Percentiles rank a stretch among this genome's conserved stretches.
phyloP scores from a whole-genome alignment of 768 basidiomycete species.

The Russula emetica region DNA sequence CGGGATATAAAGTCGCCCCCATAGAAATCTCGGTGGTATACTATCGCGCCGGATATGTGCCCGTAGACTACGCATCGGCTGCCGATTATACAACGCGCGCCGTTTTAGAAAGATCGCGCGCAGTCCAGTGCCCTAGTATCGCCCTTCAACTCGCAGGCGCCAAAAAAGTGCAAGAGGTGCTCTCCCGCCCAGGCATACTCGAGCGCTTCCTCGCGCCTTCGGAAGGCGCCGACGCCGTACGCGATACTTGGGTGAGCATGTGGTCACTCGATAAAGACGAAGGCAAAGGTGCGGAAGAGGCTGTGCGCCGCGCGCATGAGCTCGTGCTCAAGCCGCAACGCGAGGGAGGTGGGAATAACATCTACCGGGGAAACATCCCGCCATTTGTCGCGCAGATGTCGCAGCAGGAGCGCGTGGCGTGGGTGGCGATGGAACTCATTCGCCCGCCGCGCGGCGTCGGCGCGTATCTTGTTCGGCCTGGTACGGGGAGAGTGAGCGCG shows the following conservation, averaged over 20 bases:
- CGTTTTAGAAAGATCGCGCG: conserved; percentile 70
- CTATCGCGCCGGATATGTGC: conserved; percentile 86
- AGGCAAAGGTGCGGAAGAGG: conserved; percentile 44
- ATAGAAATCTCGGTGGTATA: conserved; percentile 85
- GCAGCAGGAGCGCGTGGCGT: conserved; percentile 63
- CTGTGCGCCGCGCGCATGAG: conserved; percentile 45
- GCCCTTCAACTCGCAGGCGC: conserved; percentile 91
- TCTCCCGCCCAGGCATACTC: conserved; percentile 67
- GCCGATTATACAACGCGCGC: conserved; percentile 69
- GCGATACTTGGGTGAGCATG: conserved; percentile 83
- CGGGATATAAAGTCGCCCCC: conserved; percentile 34
- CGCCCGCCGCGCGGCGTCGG: conserved; percentile 61
- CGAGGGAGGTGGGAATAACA: conserved; percentile 97
- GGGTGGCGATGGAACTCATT: conserved; percentile 97
- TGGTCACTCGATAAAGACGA: conserved; percentile 61
- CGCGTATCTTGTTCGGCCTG: conserved; percentile 76
- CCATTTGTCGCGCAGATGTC: conserved; percentile 64
- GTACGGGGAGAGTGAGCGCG: conserved; percentile 42
- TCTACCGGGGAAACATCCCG: conserved; percentile 82
- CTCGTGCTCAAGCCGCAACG: conserved; percentile 95
- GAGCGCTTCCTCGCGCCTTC: conserved; percentile 61
- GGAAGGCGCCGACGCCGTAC: conserved; percentile 49
- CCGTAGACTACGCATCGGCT: conserved; percentile 68
- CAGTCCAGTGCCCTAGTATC: conserved; percentile 91
- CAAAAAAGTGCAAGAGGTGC: conserved; percentile 92